phyloP scores from a whole-genome alignment of 768 basidiomycete genomes.

The Pulveroboletus sp. region DNA sequence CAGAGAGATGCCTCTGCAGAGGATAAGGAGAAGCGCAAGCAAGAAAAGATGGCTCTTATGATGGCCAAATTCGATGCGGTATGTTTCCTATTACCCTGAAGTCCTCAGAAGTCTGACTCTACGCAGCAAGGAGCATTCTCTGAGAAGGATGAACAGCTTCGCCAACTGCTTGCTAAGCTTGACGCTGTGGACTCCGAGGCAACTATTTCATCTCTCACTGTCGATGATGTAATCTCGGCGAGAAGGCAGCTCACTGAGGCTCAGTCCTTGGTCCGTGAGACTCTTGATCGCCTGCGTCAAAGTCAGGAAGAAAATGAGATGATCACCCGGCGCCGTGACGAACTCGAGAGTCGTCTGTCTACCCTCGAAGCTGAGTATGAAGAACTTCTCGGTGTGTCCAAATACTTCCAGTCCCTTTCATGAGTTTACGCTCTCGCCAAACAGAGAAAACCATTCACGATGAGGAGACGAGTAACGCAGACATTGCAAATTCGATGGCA shows the following conservation, averaged over 20 bases:
- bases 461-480: conserved; percentile 81
- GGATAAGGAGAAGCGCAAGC: conserved; percentile 98
- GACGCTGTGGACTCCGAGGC: conserved; percentile 70
- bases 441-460: conserved; percentile 90
- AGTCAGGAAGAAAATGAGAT: conserved; percentile 92
- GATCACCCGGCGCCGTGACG: conserved; percentile 74
- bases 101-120: conserved; percentile 5
- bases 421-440: conserved; percentile 9
- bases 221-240: conserved; percentile 77
- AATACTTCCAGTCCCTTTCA: neutral
- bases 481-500: conserved; percentile 77
- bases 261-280: conserved; percentile 80
- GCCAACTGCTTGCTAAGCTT: conserved; percentile 77
- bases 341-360: conserved; percentile 77
- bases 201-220: conserved; percentile 52
- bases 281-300: conserved; percentile 83
- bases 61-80: conserved; percentile 99
- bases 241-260: conserved; percentile 87
- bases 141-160: conserved; percentile 92
- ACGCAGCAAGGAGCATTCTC: conserved; percentile 85
- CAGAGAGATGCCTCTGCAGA: conserved; percentile 87
- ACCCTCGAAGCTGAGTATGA: conserved; percentile 92
- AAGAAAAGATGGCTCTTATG: conserved; percentile 99
- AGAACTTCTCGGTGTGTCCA: conserved; percentile 79
- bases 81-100: conserved; percentile 27